Evolutionary conservation across 2,329 filamentous ascomycete species (phyloP).

Genomic region (Aspergillus quadrilineatus): DNA sequence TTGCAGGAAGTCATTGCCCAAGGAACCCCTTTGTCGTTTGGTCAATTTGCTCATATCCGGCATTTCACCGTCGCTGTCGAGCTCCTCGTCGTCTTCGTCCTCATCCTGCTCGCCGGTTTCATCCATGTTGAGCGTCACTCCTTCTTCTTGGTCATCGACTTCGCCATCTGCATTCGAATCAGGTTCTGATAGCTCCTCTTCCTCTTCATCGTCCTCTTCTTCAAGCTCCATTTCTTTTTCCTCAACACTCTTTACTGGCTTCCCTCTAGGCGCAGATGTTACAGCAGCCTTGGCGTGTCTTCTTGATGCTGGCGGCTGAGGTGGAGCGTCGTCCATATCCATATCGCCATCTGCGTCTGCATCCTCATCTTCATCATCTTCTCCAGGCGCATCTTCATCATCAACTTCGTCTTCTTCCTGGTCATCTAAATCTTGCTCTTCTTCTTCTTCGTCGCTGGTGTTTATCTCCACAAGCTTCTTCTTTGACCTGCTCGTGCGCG

Average conservation of each 20-base stretch:
- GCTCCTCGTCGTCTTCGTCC: conserved; percentile 44
- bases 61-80: conserved; percentile 43
- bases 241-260: conserved; percentile 46
- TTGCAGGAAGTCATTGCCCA: conserved; percentile 52
- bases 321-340: conserved; percentile 49
- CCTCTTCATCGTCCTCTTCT: conserved; percentile 30
- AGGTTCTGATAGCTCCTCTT: conserved; percentile 46
- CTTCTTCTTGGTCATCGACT: conserved; percentile 52
- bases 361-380: conserved; percentile 28
- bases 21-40: conserved; percentile 64
- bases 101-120: conserved; percentile 41
- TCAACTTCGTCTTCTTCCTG: conserved; percentile 43
- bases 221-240: conserved; percentile 48
- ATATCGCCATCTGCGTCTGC: conserved; percentile 38
- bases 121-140: conserved; percentile 39
- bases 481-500: conserved; percentile 46
- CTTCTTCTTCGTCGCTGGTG: conserved; percentile 44
- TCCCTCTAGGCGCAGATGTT: conserved; percentile 21
- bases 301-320: conserved; percentile 38
- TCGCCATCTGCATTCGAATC: conserved; percentile 49
- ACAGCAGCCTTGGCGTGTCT: conserved; percentile 37
- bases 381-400: conserved; percentile 40
- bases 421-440: conserved; percentile 45
- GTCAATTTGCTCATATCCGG: conserved; percentile 66
- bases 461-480: conserved; percentile 47